Base-by-base conservation (phyloP, 2,329 filamentous ascomycete genomes). In the Pseudocercospora fuligena region DNA sequence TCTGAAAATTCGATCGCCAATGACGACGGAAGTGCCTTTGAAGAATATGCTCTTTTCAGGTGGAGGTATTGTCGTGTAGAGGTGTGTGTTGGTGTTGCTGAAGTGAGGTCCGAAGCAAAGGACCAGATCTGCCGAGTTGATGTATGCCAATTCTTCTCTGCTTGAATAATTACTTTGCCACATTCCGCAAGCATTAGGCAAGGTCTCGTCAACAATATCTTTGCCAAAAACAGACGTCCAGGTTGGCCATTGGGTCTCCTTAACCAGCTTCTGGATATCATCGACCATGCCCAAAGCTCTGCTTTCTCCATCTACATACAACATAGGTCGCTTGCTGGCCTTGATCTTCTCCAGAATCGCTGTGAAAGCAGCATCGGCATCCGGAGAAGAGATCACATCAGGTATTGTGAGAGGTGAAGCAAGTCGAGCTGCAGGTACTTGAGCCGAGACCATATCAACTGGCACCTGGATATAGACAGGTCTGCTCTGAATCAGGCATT, bases 231-330 rank as follows among this genome's bases (percentile, higher is more conserved):
- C 78, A 0, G 82, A 82, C 1, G 80, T 82, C 74, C 80, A 84
- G 0, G 82, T 85, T 0, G 85, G 84, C 77, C 83, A 84, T 0
- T 76, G 74, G 0, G 83, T 86, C 1, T 73, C 49, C 31, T 79
- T 74, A 6, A 84, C 79, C n/a, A 87, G 73, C n/a, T 78, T 70
- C 63, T 85, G 77, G 1, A 84, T 74, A 16, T 82, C 76, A 0
- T 81, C 74, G 0, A 80, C 68, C 31, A 85, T 80, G n/a, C 78
- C 78, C 43, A 82, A 76, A 0, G 79, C 73, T 49, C 80, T 74
- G n/a, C 79, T 81, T 65, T 84, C 80, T 1, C 84, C 84, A 67
- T 88, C 86, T 0, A 85, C 82, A 1, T 86, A 69, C 59, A 88
- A 83, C 47, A 84, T 68, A 0, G 85, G 85, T 59, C 80, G 79